Evolutionary conservation across 371 early-diverging fungal species (phyloP).

Genomic region (Nematocida sp.): DNA sequence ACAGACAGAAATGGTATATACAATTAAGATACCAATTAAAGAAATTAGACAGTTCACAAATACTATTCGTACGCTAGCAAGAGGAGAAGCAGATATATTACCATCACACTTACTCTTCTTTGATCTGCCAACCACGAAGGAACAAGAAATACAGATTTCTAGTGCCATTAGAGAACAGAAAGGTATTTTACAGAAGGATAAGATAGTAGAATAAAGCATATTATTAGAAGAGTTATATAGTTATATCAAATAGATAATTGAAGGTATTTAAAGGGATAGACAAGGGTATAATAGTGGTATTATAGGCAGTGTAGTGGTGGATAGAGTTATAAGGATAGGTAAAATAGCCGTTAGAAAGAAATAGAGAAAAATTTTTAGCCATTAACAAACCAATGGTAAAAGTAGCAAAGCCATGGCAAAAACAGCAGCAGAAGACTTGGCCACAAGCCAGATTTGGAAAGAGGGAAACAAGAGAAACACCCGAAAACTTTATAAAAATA

Average conservation of each 20-base stretch:
- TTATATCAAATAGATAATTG: neutral
- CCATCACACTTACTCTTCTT: neutral
- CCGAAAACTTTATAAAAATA: constrained; percentile 33
- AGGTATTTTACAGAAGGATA: constrained; percentile 30
- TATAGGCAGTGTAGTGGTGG: neutral
- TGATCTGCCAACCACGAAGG: neutral
- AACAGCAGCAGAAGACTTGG: constrained; percentile 8
- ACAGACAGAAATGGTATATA: neutral
- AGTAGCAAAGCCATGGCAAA: neutral
- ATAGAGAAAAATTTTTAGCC: constrained; percentile 5
- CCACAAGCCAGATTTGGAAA: constrained; percentile 38
- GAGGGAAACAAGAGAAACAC: constrained; percentile 23
- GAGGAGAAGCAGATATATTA: constrained; percentile 33
- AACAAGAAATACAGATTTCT: constrained; percentile 6
- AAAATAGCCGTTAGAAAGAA: too few species aligned
- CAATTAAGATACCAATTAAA: constrained; percentile 7
- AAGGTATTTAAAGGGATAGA: neutral
- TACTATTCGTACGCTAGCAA: neutral
- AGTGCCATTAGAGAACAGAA: constrained; percentile 16
- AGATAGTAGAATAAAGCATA: neutral
- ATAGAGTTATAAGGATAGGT: neutral
- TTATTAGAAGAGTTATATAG: neutral
- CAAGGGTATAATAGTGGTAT: neutral
- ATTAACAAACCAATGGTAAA: neutral
- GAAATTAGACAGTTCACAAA: constrained; percentile 14